Base-by-base conservation (phyloP, 495 filamentous ascomycete genomes). In the Hypoxylon fragiforme region DNA sequence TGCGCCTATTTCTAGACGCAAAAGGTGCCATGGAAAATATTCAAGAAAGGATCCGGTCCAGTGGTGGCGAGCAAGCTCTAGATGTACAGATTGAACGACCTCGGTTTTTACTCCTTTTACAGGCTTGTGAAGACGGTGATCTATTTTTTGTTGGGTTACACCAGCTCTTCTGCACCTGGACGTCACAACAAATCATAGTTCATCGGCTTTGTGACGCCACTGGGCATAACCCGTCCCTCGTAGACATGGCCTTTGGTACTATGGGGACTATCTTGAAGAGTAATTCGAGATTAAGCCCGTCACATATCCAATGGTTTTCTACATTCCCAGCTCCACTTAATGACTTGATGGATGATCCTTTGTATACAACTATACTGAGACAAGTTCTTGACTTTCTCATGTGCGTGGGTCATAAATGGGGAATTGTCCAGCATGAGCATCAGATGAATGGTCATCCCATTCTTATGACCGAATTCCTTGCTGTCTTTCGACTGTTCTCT, bases 91-190 rank as follows among this genome's bases (percentile, higher is more conserved):
- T 81, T 3, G 81, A 83, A 45, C 60, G 57, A 20, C 79, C 82
- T n/a, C 72, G 88, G 38, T 62, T 84, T 19, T 55, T 69, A 32
- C 72, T 89, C 1, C 60, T 92, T 3, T 50, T 39, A 3, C 70
- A 84, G n/a, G 86, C 87, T 0, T 86, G 81, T 57, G 7, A 41
- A 2, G 37, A 67, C 0, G 65, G 75, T 7, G 88, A 92, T 55
- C 45, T 71, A 19, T 79, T 87, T 60, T 92, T 86, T 60, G 37
- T 91, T 41, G 73, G 73, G 8, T 62, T 90, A 3, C 88, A 92
- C 68, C 87, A 90, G 53, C 47, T 88, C 1, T 89, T 81, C 63
- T 87, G 83, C 62, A 59, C 79, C 11, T 79, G 76, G 72, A 70
- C 68, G 32, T 40, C 34, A 11, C 39, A 47, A 21, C 55, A 44